phyloP scores from a whole-genome alignment of 2,329 filamentous ascomycete genomes.

The Botryotinia calthae region DNA sequence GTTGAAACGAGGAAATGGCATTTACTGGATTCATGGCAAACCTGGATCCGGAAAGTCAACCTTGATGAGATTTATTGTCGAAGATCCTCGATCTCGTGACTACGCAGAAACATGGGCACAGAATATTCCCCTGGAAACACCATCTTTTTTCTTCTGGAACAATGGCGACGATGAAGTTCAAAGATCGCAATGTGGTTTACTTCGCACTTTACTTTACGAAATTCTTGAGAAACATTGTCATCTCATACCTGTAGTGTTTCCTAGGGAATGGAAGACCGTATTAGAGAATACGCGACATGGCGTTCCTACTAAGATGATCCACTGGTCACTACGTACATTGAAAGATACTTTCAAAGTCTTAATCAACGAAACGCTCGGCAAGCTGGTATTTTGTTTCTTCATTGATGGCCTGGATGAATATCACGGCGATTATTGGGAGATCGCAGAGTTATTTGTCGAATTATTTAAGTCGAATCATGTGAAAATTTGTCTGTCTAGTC shows the following conservation, averaged over 20 bases:
- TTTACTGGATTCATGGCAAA: slow-evolving; percentile 29
- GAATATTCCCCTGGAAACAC: slow-evolving; percentile 27
- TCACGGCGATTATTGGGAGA: background rate
- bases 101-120: slow-evolving; percentile 35
- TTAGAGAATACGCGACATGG: background rate
- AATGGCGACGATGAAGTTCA: background rate
- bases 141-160: slow-evolving; percentile 48
- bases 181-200: background rate
- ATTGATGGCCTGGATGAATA: slow-evolving; percentile 14
- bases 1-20: slow-evolving; percentile 6
- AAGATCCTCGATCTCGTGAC: background rate
- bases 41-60: slow-evolving; percentile 35
- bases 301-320: background rate
- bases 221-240: background rate
- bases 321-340: background rate
- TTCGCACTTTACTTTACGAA: background rate
- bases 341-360: background rate
- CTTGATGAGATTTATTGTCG: slow-evolving; percentile 26
- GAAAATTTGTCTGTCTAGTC: background rate
- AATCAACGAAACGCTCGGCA: background rate
- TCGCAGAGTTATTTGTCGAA: background rate
- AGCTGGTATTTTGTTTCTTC: slow-evolving; percentile 6
- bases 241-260: background rate
- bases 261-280: background rate
- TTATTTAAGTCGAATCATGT: background rate